Evolutionary conservation across 164 flowering plant genomes (phyloP), one percentile per base, ranked within the genome.

Genomic region (Protea cynaroides): DNA sequence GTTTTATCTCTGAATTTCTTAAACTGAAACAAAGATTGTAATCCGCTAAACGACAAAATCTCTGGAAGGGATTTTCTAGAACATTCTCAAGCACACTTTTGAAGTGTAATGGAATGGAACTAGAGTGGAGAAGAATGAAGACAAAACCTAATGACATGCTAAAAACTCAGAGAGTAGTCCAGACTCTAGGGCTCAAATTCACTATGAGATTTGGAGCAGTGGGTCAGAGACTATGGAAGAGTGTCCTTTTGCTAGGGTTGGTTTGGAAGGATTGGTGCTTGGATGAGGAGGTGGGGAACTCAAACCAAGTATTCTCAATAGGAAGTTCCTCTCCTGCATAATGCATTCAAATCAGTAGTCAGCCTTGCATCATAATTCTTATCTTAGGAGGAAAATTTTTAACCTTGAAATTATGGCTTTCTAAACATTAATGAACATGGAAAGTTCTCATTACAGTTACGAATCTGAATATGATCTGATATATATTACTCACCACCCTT

Each of bases 211-310:
- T 51, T 53, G 66, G 49, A 66, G n/a, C n/a, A n/a, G 64, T 63
- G 34, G 67, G 61, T 81, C 77, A 93, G 66, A 93, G 87, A 74
- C 90, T 84, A 22, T 87, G 85, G 63, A 86, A 90, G 63, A 92
- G 93, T 68, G 87, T 86, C 75, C 95, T 83, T 82, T 81, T 86
- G 91, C 98, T 89, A 65, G 84, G 73, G 90, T 89, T 66, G 86
- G 83, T 63, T 81, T 83, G 43, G 83, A 71, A 65, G 76, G 71
- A 69, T 78, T 80, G 55, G 54, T 57, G 60, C 73, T 72, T 61
- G 76, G 76, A 57, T 73, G 62, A 0, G 79, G 70, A 11, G 84
- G 76, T 40, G 89, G 84, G 37, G 91, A 82, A 46, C 82, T 87
- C 76, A 86, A 65, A 60, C 96, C 95, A 62, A 92, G 83, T 68